phyloP scores from a whole-genome alignment of 2,329 filamentous ascomycete species.

The Pseudomassariella vexata region DNA sequence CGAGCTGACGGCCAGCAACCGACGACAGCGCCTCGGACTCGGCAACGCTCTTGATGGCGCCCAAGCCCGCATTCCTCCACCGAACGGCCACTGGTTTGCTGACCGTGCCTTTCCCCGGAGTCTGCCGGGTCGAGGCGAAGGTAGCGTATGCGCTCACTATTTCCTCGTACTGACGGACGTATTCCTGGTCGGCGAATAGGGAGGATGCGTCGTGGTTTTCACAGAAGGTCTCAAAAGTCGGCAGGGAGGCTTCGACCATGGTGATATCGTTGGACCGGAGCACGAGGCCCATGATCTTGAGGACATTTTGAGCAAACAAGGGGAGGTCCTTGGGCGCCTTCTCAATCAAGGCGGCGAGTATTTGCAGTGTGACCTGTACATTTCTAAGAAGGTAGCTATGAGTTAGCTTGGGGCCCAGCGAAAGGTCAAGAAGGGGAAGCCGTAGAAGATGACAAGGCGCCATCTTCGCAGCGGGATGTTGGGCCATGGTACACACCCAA shows the following conservation, averaged over 20 bases:
- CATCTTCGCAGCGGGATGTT: too few species aligned
- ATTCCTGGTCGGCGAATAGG: conserved; percentile 79
- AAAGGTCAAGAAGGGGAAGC: too few species aligned
- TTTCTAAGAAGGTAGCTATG: too few species aligned
- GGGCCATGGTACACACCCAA: conserved; percentile 68
- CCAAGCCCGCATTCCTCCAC: conserved; percentile 68
- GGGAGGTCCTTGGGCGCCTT: conserved; percentile 87
- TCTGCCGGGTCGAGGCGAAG: conserved; percentile 63
- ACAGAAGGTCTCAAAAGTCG: conserved; percentile 85
- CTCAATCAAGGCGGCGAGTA: conserved; percentile 85
- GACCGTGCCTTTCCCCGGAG: conserved; percentile 44
- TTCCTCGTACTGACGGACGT: conserved; percentile 75
- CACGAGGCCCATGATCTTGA: conserved; percentile 78
- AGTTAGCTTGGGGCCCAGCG: too few species aligned
- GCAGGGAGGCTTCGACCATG: conserved; percentile 85
- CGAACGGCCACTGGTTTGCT: conserved; percentile 72
- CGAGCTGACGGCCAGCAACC: conserved; percentile 69
- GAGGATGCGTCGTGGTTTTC: conserved; percentile 80
- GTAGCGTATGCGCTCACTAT: conserved; percentile 75
- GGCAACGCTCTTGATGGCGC: conserved; percentile 76
- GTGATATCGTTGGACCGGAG: conserved; percentile 82
- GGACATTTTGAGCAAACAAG: conserved; percentile 77
- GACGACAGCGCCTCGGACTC: conserved; percentile 73
- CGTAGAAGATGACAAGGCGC: too few species aligned
- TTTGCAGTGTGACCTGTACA: conserved; percentile 91